phyloP scores from a whole-genome alignment of 148 eudicot species.

The Fagopyrum homotropicum region DNA sequence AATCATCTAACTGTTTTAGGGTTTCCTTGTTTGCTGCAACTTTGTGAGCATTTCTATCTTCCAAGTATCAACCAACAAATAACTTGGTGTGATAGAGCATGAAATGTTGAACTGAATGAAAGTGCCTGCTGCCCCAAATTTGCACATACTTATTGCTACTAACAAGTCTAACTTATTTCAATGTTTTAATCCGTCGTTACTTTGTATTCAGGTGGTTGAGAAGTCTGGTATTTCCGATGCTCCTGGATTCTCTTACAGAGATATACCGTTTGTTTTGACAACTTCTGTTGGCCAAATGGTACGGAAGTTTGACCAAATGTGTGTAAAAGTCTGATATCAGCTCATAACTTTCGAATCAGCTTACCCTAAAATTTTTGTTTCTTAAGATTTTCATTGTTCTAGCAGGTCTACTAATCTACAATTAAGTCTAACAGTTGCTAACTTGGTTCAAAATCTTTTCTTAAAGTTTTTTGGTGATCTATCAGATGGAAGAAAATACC shows the following conservation, averaged over 20 bases:
- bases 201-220: conserved; percentile 53
- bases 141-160: not conserved
- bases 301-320: conserved; percentile 2
- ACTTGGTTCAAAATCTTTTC: not conserved
- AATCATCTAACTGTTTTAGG: too few species aligned
- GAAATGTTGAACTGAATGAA: not conserved
- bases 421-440: too few species aligned
- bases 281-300: conserved; percentile 92
- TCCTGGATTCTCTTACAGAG: conserved; percentile 41
- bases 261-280: conserved; percentile 50
- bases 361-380: too few species aligned
- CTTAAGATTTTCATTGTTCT: too few species aligned
- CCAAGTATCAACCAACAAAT: not conserved
- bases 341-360: not conserved
- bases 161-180: not conserved
- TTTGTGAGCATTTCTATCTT: not conserved
- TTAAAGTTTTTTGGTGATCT: not conserved
- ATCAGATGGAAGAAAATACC: not conserved
- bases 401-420: too few species aligned
- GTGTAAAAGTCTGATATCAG: not conserved
- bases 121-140: not conserved
- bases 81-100: not conserved
- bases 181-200: not conserved
- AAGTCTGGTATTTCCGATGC: conserved; percentile 64
- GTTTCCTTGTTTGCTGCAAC: too few species aligned